Conservation (phyloP, 2,329 filamentous ascomycete genomes). For the Lomentospora prolificans region DNA sequence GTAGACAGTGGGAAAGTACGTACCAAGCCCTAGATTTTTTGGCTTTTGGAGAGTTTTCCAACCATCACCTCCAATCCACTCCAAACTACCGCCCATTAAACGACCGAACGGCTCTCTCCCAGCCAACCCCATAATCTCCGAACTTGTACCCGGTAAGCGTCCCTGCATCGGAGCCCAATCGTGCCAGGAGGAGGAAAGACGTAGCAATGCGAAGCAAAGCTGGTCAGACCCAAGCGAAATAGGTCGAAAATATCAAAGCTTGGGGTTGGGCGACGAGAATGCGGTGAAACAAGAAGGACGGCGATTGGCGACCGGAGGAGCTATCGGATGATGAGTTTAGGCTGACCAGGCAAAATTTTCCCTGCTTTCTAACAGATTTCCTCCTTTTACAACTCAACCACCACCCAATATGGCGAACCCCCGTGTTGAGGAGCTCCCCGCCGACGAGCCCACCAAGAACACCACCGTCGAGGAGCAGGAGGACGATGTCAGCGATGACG, state of each 20-base stretch:
- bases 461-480: conserved; percentile 61
- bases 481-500: conserved; percentile 59
- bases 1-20: conserved; percentile 1
- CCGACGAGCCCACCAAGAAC: conserved; percentile 79
- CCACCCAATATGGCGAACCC: conserved; percentile 78
- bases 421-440: conserved; percentile 93
- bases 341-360: background rate
- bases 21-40: conserved; percentile 11
- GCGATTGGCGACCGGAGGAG: no score
- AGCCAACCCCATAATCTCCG: conserved; percentile 5
- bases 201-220: background rate
- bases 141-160: conserved; percentile 6
- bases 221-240: background rate
- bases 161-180: background rate
- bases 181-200: background rate
- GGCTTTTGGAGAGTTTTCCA: conserved; percentile 6
- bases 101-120: conserved; percentile 5
- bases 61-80: conserved; percentile 1
- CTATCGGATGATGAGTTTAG: no score
- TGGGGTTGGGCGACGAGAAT: no score
- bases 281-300: no score
- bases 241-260: background rate
- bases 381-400: background rate
- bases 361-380: background rate
- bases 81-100: conserved; percentile 1